phyloP scores from a whole-genome alignment of 371 early-diverging fungal genomes.

The Entomophthora muscae region DNA sequence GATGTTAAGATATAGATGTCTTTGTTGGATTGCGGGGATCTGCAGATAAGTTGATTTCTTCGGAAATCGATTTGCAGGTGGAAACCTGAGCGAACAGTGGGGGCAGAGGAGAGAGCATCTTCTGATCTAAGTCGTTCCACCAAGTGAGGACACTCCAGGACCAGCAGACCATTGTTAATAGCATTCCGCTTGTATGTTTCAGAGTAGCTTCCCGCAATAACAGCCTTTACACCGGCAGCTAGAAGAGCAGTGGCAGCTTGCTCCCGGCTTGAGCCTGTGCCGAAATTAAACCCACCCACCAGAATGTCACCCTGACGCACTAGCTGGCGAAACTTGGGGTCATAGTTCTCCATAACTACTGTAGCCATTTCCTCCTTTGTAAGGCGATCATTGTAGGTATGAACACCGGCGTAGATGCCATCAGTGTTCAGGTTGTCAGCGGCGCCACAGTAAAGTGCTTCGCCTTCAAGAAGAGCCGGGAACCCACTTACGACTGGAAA shows the following conservation, averaged over 20 bases:
- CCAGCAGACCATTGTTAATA: slow-evolving; percentile 83
- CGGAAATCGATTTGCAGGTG: slow-evolving; percentile 32
- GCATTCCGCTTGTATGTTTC: slow-evolving; percentile 95
- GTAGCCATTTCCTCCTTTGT: slow-evolving; percentile 68
- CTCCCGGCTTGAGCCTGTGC: slow-evolving; percentile 89
- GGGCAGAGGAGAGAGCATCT: slow-evolving; percentile 18
- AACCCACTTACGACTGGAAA: slow-evolving; percentile 38
- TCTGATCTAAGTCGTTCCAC: slow-evolving; percentile 40
- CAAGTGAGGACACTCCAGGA: slow-evolving; percentile 71
- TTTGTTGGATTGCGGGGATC: slow-evolving; percentile 27
- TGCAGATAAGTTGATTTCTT: slow-evolving; percentile 17
- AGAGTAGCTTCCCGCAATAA: slow-evolving; percentile 77
- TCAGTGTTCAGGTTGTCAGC: slow-evolving; percentile 92
- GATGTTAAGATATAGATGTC: slow-evolving; percentile 38
- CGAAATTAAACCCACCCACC: slow-evolving; percentile 87
- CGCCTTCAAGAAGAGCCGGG: slow-evolving; percentile 49
- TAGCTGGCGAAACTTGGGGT: slow-evolving; percentile 54
- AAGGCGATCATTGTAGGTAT: slow-evolving; percentile 89
- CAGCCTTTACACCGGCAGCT: slow-evolving; percentile 61
- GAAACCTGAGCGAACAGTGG: slow-evolving; percentile 61
- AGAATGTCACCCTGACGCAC: slow-evolving; percentile 52
- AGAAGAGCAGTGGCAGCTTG: slow-evolving; percentile 90
- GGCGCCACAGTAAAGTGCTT: slow-evolving; percentile 57
- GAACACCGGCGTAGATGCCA: slow-evolving; percentile 90
- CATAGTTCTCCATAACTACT: slow-evolving; percentile 95